phyloP scores from a whole-genome alignment of 495 filamentous ascomycete species.

The Glonium stellatum region DNA sequence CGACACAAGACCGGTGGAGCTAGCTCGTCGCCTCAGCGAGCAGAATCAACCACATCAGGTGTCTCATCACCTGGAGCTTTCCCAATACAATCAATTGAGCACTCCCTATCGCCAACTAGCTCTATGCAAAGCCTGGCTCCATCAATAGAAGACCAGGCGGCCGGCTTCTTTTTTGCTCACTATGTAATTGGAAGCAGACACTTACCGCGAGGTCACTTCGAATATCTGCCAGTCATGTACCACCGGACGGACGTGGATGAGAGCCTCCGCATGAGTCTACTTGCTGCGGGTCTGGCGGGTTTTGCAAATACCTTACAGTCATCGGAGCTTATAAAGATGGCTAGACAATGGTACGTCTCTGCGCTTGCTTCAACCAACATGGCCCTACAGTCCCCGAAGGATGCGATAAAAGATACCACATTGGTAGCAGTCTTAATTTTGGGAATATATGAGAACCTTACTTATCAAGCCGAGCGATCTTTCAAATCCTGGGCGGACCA shows the following conservation, averaged over 20 bases:
- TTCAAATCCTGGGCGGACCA: conserved; percentile 16
- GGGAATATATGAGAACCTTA: conserved; percentile 1
- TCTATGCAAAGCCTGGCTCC: background rate
- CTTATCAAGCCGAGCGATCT: conserved; percentile 10
- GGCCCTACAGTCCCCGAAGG: background rate
- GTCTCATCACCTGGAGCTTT: background rate
- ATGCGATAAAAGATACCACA: background rate
- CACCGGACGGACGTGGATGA: background rate
- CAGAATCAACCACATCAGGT: background rate
- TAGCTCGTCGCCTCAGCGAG: no score
- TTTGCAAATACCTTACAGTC: background rate
- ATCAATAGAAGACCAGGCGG: background rate
- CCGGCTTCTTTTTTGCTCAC: background rate
- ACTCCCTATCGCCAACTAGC: background rate
- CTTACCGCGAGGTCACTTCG: background rate
- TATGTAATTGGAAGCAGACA: background rate
- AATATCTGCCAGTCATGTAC: background rate
- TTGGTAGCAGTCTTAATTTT: background rate
- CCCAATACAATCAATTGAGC: background rate
- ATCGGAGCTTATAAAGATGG: background rate
- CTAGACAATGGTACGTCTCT: background rate
- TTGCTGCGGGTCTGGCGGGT: background rate
- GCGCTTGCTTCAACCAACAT: background rate
- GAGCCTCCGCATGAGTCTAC: background rate
- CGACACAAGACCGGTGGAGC: no score